Conservation (phyloP, 345 rosid genomes). For the Orychophragmus violaceus region DNA sequence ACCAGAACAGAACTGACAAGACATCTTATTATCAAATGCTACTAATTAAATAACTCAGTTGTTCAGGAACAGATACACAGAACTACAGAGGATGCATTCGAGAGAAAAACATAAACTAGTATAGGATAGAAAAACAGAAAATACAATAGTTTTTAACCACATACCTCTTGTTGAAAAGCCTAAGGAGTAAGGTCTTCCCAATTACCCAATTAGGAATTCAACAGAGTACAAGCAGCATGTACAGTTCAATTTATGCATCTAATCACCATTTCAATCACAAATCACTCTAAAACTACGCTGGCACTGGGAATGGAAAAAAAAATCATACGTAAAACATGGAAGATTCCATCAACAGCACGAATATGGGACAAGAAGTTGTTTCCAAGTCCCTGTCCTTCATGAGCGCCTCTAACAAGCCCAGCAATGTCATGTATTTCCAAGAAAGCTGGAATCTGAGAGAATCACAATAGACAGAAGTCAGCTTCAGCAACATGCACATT, state of each 20-base stretch:
- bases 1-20: neutral
- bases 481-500: neutral
- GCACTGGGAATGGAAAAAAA: neutral
- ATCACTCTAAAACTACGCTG: neutral
- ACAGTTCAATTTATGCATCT: neutral
- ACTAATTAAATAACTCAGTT: neutral
- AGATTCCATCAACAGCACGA: constrained; percentile 98
- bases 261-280: neutral
- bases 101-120: neutral
- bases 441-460: constrained; percentile 73
- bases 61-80: neutral
- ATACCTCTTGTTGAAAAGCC: neutral
- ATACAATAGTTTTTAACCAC: too few species aligned
- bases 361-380: constrained; percentile 94
- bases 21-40: neutral
- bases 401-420: constrained; percentile 95
- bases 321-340: constrained; percentile 84
- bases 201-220: too few species aligned
- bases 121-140: neutral
- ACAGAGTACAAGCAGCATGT: too few species aligned
- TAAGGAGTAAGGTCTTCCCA: too few species aligned
- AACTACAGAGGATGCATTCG: neutral
- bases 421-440: constrained; percentile 97
- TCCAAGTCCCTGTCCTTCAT: constrained; percentile 95
- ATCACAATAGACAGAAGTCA: neutral